Base-by-base conservation (phyloP, 305 asterid genomes). In the Fraxinus angustifolia region DNA sequence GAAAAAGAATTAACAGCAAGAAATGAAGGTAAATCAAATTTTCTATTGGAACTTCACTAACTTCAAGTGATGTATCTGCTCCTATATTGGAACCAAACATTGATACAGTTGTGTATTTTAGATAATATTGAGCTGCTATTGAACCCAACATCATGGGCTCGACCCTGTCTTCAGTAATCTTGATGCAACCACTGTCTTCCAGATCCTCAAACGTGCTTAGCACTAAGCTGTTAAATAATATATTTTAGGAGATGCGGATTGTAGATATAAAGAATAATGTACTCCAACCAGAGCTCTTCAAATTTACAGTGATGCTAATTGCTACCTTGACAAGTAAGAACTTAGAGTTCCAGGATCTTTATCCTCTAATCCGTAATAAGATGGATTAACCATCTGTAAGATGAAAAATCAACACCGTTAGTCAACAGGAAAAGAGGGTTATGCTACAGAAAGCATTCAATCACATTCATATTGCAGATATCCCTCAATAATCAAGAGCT, bases 141-240 rank as follows among this genome's bases (percentile, higher is more conserved):
- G 98, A 91, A 80, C 99, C 99, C 94, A 96, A 89, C 94, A 96
- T 96, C 89, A 82, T 88, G 17, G 99, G 92, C 89, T 94, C 98
- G 83, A 96, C 99, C 87, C 80, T 88, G 83, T 93, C 94, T 74
- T 90, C 98, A 77, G 88, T 89, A 81, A 96, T 91, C 89, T 90
- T 93, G 81, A 96, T 87, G 92, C 98, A 94, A 81, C 98, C 99
- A 86, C 96, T 83, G 87, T 94, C 99, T 89, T 94, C 99, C 89
- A 96, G 93, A 88, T 96, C 99, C 89, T 96, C 98, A 86, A 96
- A 93, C 35, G 98, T 94, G 90, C 86, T 90, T 83, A 90, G 88
- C 56, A 84, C 93, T 83, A 96, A 84, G 91, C 99, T 96, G 93
- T 86, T 78, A 71, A 82, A 73, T 84, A 74, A 68, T 14, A 80